These are phyloP conservation scores for Metschnikowia cubensis DNA, from an alignment of 805 yeast species.

Conservation along the genomic window DNA sequence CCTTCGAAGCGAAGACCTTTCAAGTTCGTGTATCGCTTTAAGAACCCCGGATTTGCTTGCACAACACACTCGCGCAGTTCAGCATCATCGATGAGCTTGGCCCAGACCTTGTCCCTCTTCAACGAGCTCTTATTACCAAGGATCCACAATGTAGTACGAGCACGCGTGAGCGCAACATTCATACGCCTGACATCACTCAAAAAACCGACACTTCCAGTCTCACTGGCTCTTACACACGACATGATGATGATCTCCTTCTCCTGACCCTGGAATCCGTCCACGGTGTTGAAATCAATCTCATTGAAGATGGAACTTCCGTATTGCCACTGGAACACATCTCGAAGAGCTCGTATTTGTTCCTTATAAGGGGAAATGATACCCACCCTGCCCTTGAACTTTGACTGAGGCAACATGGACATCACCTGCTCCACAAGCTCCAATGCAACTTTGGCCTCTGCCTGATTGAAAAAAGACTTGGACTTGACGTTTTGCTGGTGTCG, in stretches of 20 bases:
- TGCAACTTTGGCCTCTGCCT: constrained; percentile 68
- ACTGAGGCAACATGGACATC: constrained; percentile 43
- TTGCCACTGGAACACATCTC: constrained; percentile 49
- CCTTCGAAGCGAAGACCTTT: neutral
- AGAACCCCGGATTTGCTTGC: constrained; percentile 36
- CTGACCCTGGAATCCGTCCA: constrained; percentile 98
- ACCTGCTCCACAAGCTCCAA: constrained; percentile 58
- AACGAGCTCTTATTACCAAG: constrained; percentile 76
- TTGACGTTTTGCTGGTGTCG: constrained; percentile 59
- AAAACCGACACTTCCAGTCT: constrained; percentile 72
- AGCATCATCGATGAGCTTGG: constrained; percentile 63
- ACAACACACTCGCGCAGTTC: constrained; percentile 37
- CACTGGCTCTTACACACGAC: constrained; percentile 91
- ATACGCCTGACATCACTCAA: constrained; percentile 87
- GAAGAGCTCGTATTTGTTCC: constrained; percentile 68
- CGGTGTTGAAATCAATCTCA: constrained; percentile 84
- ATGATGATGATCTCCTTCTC: constrained; percentile 91
- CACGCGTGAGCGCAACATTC: constrained; percentile 97
- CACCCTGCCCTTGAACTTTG: constrained; percentile 63
- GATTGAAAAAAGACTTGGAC: constrained; percentile 69
- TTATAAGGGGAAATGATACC: constrained; percentile 95
- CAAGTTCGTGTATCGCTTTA: constrained; percentile 13
- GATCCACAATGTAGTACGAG: constrained; percentile 88
- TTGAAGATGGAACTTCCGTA: constrained; percentile 62
- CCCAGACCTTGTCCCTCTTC: constrained; percentile 67